Evolutionary conservation across 1,284 basidiomycete species (phyloP).

Genomic region (Salmacisia buchloeana): DNA sequence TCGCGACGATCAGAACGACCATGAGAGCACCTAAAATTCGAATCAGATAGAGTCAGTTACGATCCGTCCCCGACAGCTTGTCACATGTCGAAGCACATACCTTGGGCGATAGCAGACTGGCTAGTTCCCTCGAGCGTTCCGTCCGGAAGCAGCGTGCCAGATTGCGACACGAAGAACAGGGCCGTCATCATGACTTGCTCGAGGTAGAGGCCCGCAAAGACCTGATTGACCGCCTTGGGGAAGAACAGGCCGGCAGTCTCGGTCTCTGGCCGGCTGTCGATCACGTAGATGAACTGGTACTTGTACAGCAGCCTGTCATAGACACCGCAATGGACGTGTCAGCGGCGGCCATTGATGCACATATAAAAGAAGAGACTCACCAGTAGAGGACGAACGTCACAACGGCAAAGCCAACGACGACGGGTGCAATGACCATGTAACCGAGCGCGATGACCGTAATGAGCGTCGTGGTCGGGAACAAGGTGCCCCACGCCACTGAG

Average conservation of each 20-base stretch:
- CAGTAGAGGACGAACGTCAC: conserved; percentile 79
- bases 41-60: not conserved
- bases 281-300: conserved; percentile 56
- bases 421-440: conserved; percentile 86
- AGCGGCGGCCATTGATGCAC: conserved; percentile 62
- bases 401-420: conserved; percentile 85
- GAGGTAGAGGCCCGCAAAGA: conserved; percentile 70
- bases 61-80: conserved; percentile 51
- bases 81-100: not conserved
- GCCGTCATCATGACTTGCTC: conserved; percentile 41
- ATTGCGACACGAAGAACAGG: conserved; percentile 38
- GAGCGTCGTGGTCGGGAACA: conserved; percentile 52
- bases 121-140: conserved; percentile 18
- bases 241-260: conserved; percentile 96
- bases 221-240: conserved; percentile 83
- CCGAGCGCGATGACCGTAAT: conserved; percentile 42
- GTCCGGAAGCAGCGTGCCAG: conserved; percentile 15
- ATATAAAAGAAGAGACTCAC: conserved; percentile 62
- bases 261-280: conserved; percentile 63
- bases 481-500: conserved; percentile 74
- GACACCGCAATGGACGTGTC: conserved; percentile 61
- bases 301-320: conserved; percentile 60
- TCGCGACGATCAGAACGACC: conserved; percentile 73
- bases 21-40: conserved; percentile 62
- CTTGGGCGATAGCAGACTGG: conserved; percentile 39